Evolutionary conservation across 2,329 filamentous ascomycete genomes (phyloP).

Genomic region (Penicillium polonicum): DNA sequence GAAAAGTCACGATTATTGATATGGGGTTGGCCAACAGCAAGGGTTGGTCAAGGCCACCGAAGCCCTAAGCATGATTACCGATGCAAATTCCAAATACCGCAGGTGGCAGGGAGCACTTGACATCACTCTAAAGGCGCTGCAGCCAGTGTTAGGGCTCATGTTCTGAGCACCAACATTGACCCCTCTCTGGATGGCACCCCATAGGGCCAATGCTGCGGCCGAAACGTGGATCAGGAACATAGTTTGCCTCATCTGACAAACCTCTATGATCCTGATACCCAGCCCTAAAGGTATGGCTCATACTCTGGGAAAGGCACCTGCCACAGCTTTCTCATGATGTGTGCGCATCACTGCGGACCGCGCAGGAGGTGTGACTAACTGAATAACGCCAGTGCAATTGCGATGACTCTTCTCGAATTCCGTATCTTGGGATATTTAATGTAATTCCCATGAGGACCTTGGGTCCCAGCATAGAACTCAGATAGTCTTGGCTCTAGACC

Average conservation of each 20-base stretch:
- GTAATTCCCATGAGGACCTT: not conserved
- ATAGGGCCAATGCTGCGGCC: constrained; percentile 11
- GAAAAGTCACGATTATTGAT: not conserved
- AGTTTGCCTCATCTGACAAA: constrained; percentile 12
- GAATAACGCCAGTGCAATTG: not conserved
- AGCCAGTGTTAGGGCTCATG: constrained; percentile 2
- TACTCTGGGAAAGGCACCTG: constrained; percentile 10
- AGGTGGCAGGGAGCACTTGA: constrained; percentile 12
- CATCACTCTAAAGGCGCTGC: constrained; percentile 13
- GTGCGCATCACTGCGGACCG: constrained; percentile 1
- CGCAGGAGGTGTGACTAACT: constrained; percentile 11
- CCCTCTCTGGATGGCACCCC: constrained; percentile 3
- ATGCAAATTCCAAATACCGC: constrained; percentile 8
- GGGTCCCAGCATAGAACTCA: not conserved
- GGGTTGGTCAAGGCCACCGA: constrained; percentile 5
- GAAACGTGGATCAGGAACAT: constrained; percentile 10
- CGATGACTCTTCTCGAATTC: not conserved
- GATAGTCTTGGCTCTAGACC: not conserved
- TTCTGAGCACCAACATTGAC: constrained; percentile 10
- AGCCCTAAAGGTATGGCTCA: not conserved
- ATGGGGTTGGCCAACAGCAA: constrained; percentile 3
- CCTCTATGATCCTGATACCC: constrained; percentile 2
- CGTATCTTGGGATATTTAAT: not conserved
- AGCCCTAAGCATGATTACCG: constrained; percentile 10
- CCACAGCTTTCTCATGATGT: constrained; percentile 8